A percentile compares a stretch with the other conserved stretches of the same genome.
Conservation (phyloP, 306 rosid genomes). For the Boehmeria nivea region DNA sequence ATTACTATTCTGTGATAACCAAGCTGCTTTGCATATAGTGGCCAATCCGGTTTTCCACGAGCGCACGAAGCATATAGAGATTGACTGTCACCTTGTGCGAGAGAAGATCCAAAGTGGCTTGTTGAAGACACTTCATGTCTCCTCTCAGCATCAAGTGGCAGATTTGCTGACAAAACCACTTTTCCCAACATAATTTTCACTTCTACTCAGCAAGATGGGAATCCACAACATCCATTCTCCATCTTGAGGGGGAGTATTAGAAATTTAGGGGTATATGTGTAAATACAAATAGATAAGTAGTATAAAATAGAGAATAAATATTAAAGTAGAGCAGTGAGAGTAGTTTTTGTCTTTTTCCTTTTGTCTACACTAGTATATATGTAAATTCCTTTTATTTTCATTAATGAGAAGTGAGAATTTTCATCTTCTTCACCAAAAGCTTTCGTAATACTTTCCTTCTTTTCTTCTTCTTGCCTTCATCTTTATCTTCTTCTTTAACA, state of each 20-base stretch:
- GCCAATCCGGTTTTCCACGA: neutral
- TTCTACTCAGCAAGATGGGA: neutral
- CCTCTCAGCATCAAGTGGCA: neutral
- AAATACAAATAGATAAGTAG: too few species aligned
- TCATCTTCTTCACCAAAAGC: too few species aligned
- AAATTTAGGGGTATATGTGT: too few species aligned
- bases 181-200: neutral
- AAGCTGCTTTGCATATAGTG: neutral
- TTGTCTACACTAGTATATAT: too few species aligned
- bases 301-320: too few species aligned
- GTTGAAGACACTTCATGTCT: neutral
- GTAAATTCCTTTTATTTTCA: too few species aligned
- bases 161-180: neutral
- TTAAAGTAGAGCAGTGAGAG: too few species aligned
- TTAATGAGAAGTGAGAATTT: too few species aligned
- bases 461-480: too few species aligned
- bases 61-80: neutral
- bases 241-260: constrained; percentile 1
- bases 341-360: too few species aligned
- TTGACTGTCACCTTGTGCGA: neutral
- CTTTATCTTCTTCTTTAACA: too few species aligned
- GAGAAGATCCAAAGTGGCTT: neutral
- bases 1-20: neutral
- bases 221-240: neutral
- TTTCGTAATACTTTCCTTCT: too few species aligned